A percentile compares a stretch with the other conserved stretches of the same genome.
These are phyloP conservation scores for Cylindrotheca fusiformis DNA, from an alignment of 108 stramenopile genomes.

Conservation along the genomic window DNA sequence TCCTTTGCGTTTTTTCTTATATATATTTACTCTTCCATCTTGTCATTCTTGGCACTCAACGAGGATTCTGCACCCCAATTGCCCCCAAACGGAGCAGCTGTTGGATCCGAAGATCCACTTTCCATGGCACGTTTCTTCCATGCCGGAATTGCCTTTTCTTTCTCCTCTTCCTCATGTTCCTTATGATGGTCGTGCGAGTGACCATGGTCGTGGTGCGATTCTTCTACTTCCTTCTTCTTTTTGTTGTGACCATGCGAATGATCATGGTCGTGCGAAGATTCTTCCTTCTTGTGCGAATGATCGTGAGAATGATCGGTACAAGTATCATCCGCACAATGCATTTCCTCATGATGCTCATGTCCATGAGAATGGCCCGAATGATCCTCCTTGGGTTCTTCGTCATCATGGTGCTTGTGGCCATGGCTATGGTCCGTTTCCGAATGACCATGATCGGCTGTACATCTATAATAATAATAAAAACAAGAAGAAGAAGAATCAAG, in stretches of 20 bases:
- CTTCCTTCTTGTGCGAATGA: slow-evolving; percentile 9
- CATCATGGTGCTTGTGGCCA: slow-evolving; percentile 10
- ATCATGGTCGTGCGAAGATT: slow-evolving; percentile 31
- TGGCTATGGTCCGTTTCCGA: slow-evolving; percentile 22
- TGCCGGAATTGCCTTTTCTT: slow-evolving; percentile 38
- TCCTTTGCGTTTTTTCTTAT: no score
- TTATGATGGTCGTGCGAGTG: slow-evolving; percentile 17
- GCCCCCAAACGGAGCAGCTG: slow-evolving; percentile 71
- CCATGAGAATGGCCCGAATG: slow-evolving; percentile 6
- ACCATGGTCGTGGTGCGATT: slow-evolving; percentile 8
- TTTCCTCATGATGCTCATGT: slow-evolving; percentile 10
- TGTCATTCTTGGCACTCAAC: slow-evolving; percentile 44
- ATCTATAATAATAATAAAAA: not conserved
- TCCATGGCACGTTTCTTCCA: slow-evolving; percentile 76
- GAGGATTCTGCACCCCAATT: slow-evolving; percentile 64
- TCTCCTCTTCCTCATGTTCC: slow-evolving; percentile 28
- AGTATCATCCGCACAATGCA: not conserved
- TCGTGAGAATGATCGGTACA: not conserved
- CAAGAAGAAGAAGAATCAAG: not conserved
- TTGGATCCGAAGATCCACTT: slow-evolving; percentile 44
- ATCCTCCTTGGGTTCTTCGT: slow-evolving; percentile 1
- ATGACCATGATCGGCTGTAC: slow-evolving; percentile 34
- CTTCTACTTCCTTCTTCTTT: slow-evolving; percentile 9
- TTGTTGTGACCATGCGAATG: slow-evolving; percentile 33
- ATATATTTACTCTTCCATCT: slow-evolving; percentile 34